Evolutionary conservation across 1,139 yeast genomes (phyloP), one percentile per base, ranked within the genome.

Genomic region (Yamadazyma triangularis): DNA sequence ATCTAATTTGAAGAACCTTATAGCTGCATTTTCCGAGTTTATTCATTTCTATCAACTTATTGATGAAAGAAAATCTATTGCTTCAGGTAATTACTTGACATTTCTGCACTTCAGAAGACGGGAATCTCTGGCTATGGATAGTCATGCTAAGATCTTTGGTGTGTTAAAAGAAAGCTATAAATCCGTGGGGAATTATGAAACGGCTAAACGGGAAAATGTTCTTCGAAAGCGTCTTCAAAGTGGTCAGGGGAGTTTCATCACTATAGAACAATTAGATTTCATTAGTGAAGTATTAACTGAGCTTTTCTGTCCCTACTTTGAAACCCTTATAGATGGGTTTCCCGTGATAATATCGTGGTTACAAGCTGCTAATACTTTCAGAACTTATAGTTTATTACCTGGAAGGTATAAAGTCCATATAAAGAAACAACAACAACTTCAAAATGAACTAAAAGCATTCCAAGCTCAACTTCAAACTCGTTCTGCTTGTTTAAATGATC

Each of bases 181-280:
- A 18, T 50, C 53, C 8, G 66, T 60, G 3, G 66, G 64, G 1
- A 48, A 48, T 18, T 58, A 43, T 36, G 66, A 61, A 37, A 45
- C 48, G 23, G 36, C 38, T 20, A 47, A 43, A 30, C 39, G 64
- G 22, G 41, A 42, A 13, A 39, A 40, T 4, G 38, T 56, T 1
- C 42, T 60, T 25, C 46, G 46, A 27, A 35, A 48, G 24, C 45
- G 56, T 29, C 42, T 58, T 6, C 35, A 45, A 18, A n/a, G n/a
- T n/a, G n/a, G n/a, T n/a, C 44, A 45, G 14, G 47, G 38, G 22
- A 37, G 48, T 15, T 24, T 36, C 3, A 35, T 53, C 2, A 34
- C 43, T 4, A 28, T 53, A 16, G 31, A 36, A 2, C 61, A 60
- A 15, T 46, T 62, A 28, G 65, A 61, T 36, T 25, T 32, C n/a